Conservation (phyloP, 2,329 filamentous ascomycete species). For the Diaporthe caulivora region DNA sequence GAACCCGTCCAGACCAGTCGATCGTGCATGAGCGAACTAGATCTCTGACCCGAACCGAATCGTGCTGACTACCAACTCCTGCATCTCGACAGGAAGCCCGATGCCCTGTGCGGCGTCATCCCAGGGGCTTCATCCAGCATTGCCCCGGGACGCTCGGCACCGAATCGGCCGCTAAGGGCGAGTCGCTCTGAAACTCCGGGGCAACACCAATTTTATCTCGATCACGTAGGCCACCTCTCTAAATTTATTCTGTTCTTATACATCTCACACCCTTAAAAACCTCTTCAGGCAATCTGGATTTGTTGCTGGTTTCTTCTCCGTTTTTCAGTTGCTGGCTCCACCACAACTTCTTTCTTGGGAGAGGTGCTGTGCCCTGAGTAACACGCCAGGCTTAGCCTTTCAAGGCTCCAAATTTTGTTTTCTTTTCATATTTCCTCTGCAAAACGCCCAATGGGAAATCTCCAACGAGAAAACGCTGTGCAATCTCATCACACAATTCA, state of each 20-base stretch:
- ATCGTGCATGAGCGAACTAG: background rate
- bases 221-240: background rate
- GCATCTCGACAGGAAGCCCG: background rate
- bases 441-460: background rate
- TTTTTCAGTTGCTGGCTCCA: too few relatives aligned
- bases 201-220: background rate
- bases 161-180: slow-evolving; percentile 19
- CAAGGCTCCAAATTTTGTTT: background rate
- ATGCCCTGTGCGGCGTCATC: background rate
- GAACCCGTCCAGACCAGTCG: background rate
- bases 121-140: background rate
- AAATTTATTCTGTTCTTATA: background rate
- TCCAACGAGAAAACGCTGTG: background rate
- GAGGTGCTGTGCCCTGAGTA: background rate
- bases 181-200: slow-evolving; percentile 12
- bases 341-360: too few relatives aligned
- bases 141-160: slow-evolving; percentile 10
- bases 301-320: background rate
- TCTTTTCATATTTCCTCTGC: background rate
- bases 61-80: background rate
- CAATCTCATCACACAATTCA: background rate
- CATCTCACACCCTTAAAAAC: background rate
- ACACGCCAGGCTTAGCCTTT: background rate
- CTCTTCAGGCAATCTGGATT: background rate
- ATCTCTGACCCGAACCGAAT: too few relatives aligned